Evolutionary conservation across 2,329 filamentous ascomycete species (phyloP).

Genomic region (Colletotrichum simmondsii): DNA sequence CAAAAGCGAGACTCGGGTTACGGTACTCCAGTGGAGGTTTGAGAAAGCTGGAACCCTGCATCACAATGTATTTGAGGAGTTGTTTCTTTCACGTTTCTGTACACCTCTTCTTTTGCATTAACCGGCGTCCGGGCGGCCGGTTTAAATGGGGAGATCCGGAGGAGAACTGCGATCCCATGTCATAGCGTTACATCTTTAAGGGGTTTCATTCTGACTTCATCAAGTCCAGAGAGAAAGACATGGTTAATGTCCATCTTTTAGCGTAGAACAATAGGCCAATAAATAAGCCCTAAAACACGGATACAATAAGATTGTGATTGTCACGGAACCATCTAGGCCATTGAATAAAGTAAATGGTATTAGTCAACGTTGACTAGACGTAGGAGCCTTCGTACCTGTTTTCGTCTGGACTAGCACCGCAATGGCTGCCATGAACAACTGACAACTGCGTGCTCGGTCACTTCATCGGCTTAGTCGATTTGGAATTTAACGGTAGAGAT

Average conservation of each 20-base stretch:
- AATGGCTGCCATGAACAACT: neutral
- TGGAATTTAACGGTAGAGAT: neutral
- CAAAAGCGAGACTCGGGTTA: conserved; percentile 37
- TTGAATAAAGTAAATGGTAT: neutral
- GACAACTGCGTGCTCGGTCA: neutral
- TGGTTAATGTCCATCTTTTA: neutral
- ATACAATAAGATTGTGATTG: neutral
- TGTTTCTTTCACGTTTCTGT: too few relatives aligned
- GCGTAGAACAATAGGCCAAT: neutral
- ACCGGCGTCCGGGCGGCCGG: neutral
- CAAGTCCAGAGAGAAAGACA: neutral
- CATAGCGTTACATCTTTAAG: neutral
- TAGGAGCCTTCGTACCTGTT: neutral
- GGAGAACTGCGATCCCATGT: neutral
- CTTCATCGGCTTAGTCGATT: neutral
- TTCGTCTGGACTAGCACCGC: neutral
- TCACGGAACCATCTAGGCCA: neutral
- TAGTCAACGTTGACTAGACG: neutral
- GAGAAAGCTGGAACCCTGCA: neutral
- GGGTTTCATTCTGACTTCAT: neutral
- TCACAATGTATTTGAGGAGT: neutral
- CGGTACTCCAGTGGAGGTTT: conserved; percentile 32
- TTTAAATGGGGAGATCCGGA: neutral
- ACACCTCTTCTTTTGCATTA: neutral
- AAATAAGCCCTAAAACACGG: neutral